Evolutionary conservation across 2,329 filamentous ascomycete genomes (phyloP).

Genomic region (Apiospora koreana): DNA sequence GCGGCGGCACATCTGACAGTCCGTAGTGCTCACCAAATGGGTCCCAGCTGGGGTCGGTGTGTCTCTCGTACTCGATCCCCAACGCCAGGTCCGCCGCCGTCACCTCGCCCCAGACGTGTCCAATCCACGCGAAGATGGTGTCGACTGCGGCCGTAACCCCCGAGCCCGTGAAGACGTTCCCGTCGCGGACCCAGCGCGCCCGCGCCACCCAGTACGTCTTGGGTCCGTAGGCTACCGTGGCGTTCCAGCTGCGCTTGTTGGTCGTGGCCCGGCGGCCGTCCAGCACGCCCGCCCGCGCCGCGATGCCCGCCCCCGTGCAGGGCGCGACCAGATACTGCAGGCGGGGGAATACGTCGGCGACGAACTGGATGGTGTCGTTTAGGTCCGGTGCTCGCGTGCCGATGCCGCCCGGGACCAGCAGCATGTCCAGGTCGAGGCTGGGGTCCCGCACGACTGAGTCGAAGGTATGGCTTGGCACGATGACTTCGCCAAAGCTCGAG

Average conservation of each 20-base stretch:
- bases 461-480: slow-evolving; percentile 54
- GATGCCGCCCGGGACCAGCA: slow-evolving; percentile 66
- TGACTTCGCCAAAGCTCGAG: slow-evolving; percentile 33
- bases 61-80: slow-evolving; percentile 59
- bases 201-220: slow-evolving; percentile 60
- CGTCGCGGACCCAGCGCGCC: slow-evolving; percentile 66
- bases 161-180: slow-evolving; percentile 66
- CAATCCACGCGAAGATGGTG: slow-evolving; percentile 56
- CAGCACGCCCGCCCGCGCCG: slow-evolving; percentile 60
- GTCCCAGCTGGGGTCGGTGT: slow-evolving; percentile 50
- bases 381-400: slow-evolving; percentile 44
- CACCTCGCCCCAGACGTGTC: slow-evolving; percentile 52
- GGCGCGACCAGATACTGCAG: slow-evolving; percentile 62
- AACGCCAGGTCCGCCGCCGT: slow-evolving; percentile 49
- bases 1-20: not conserved
- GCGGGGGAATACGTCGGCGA: slow-evolving; percentile 44
- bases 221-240: slow-evolving; percentile 38
- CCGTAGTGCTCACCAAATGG: slow-evolving; percentile 44
- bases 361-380: slow-evolving; percentile 44
- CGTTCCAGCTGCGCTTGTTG: slow-evolving; percentile 51
- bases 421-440: slow-evolving; percentile 56
- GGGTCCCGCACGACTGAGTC: slow-evolving; percentile 35
- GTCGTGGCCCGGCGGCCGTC: slow-evolving; percentile 64
- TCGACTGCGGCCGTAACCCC: slow-evolving; percentile 62
- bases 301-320: slow-evolving; percentile 64